Conservation (phyloP, 2,329 filamentous ascomycete species). For the Calonectria pseudoreteaudii region DNA sequence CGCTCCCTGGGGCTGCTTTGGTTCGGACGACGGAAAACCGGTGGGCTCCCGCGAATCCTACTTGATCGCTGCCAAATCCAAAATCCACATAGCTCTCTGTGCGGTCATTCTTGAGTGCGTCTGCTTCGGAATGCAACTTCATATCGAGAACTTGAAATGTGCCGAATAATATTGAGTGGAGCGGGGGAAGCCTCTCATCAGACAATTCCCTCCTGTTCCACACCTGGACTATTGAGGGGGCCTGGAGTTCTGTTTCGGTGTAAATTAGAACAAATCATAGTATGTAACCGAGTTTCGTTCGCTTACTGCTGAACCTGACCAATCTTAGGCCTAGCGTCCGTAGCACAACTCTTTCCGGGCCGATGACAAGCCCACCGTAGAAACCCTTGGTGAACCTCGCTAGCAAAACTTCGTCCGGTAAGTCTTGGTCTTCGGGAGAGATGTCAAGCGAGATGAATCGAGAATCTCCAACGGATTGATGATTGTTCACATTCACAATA, state of each 20-base stretch:
- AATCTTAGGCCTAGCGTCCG: constrained; percentile 23
- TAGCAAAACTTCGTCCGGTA: constrained; percentile 43
- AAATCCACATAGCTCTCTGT: constrained; percentile 45
- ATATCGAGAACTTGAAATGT: constrained; percentile 42
- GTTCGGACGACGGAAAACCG: constrained; percentile 42
- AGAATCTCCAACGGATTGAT: constrained; percentile 36
- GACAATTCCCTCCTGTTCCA: constrained; percentile 37
- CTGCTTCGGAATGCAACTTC: neutral
- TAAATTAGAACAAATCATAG: neutral
- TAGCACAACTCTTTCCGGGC: constrained; percentile 37
- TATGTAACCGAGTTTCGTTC: fast-evolving
- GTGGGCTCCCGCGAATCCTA: constrained; percentile 44
- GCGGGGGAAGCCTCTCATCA: constrained; percentile 25
- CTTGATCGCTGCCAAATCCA: constrained; percentile 42
- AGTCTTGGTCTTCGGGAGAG: constrained; percentile 10
- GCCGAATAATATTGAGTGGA: constrained; percentile 41
- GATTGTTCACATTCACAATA: constrained; percentile 41
- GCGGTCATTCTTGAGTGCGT: neutral
- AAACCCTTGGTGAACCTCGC: constrained; percentile 45
- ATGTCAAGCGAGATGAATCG: constrained; percentile 40
- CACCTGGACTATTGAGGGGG: constrained; percentile 19
- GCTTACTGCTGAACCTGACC: constrained; percentile 34
- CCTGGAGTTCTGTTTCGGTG: constrained; percentile 24
- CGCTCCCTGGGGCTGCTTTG: neutral
- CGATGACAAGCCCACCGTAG: constrained; percentile 46